These are phyloP conservation scores for Fusarium odoratissimum DNA, from an alignment of 2,329 filamentous ascomycete species.

Conservation along the genomic window DNA sequence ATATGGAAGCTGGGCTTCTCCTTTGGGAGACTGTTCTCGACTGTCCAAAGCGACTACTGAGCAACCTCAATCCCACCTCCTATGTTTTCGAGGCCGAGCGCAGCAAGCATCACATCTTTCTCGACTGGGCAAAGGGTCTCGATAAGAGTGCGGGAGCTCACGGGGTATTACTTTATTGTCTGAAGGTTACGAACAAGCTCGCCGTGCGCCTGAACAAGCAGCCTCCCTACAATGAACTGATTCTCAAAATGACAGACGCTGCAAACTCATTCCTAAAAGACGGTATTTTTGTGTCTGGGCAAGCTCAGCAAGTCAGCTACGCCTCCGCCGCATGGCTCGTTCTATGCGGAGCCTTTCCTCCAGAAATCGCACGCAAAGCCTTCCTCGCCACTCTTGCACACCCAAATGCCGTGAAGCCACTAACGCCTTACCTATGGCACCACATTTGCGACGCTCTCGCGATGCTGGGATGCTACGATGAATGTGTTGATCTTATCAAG, in stretches of 20 bases:
- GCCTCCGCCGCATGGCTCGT: background rate
- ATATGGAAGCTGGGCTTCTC: rapidly evolving
- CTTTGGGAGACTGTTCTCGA: rapidly evolving
- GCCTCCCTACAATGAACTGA: background rate
- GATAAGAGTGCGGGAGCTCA: background rate
- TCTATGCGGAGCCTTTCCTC: background rate
- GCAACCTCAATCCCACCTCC: background rate
- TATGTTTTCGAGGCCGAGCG: background rate
- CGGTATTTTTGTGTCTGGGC: background rate
- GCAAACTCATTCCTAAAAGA: rapidly evolving
- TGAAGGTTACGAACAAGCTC: background rate
- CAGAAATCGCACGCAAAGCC: background rate
- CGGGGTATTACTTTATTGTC: background rate
- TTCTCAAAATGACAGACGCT: background rate
- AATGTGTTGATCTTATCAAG: background rate
- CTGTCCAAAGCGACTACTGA: background rate
- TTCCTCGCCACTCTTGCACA: background rate
- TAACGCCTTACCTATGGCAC: background rate
- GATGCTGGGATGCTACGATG: background rate
- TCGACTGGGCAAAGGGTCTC: background rate
- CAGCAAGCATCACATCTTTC: background rate
- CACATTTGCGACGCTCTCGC: background rate
- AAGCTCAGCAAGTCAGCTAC: background rate
- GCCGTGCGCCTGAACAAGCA: background rate
- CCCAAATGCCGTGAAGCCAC: background rate